These are phyloP conservation scores for Gryganskiella cystojenkinii DNA, from an alignment of 192 early-diverging fungal species.

Conservation along the genomic window DNA sequence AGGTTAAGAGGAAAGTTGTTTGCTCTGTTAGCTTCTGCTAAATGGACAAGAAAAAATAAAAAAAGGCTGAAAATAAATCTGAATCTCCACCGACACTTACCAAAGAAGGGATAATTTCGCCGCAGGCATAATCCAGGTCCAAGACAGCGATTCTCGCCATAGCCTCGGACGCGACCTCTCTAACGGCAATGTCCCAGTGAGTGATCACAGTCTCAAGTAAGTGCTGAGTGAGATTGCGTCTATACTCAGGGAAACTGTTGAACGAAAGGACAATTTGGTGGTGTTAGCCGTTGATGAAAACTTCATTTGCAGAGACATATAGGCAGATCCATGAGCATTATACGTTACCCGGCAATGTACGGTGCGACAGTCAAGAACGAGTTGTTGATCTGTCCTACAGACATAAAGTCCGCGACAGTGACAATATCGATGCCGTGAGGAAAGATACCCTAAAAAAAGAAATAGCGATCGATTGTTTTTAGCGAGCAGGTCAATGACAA, in stretches of 20 bases:
- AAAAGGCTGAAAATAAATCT: not conserved
- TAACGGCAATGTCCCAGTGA: constrained; percentile 92
- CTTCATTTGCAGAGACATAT: too few species aligned
- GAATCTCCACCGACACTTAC: constrained; percentile 54
- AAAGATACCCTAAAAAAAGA: constrained; percentile 74
- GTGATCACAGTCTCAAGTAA: constrained; percentile 69
- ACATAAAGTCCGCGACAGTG: constrained; percentile 92
- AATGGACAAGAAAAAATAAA: too few species aligned
- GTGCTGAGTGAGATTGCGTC: constrained; percentile 76
- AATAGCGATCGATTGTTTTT: too few species aligned
- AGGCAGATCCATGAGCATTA: too few species aligned
- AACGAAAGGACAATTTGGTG: not conserved
- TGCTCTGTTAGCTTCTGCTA: too few species aligned
- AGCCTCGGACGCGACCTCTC: constrained; percentile 80
- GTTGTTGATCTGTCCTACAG: constrained; percentile 83
- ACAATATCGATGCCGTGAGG: constrained; percentile 95
- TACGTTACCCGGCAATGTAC: constrained; percentile 69
- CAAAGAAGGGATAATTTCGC: constrained; percentile 65
- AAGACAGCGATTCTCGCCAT: constrained; percentile 73
- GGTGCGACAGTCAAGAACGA: constrained; percentile 79
- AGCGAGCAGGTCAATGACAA: too few species aligned
- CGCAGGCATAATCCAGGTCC: constrained; percentile 64
- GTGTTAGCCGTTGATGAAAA: too few species aligned
- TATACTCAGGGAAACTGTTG: constrained; percentile 81
- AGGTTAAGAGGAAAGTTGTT: too few species aligned